A percentile compares a stretch with the other conserved stretches of the same genome.
phyloP scores from a whole-genome alignment of 192 early-diverging fungal species.

The Mortierella alpina region DNA sequence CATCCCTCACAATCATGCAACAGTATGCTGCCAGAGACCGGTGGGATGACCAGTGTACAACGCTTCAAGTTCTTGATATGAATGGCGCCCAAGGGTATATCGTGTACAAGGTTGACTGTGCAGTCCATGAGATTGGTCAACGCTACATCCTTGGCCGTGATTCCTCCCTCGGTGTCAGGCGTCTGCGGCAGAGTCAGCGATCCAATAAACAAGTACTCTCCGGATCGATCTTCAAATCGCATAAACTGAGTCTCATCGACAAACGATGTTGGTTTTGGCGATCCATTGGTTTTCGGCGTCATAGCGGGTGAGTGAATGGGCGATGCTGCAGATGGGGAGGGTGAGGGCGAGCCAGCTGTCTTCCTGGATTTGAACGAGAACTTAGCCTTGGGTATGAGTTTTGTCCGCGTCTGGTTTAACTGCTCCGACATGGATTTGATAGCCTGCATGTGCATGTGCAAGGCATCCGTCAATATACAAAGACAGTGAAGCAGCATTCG shows the following conservation, averaged over 20 bases:
- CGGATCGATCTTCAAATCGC: conserved; percentile 47
- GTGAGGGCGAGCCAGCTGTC: conserved; percentile 1
- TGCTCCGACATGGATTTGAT: conserved; percentile 58
- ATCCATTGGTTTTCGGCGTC: conserved; percentile 1
- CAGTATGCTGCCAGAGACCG: conserved; percentile 76
- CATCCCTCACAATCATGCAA: conserved; percentile 71
- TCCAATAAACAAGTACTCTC: conserved; percentile 49
- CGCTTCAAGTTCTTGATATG: conserved; percentile 75
- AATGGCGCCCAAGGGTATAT: conserved; percentile 70
- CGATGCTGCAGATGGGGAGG: not conserved
- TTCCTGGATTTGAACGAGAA: conserved; percentile 77
- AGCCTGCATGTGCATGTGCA: conserved; percentile 48
- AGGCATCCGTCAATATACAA: not conserved
- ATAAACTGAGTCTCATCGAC: conserved; percentile 40
- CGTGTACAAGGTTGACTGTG: conserved; percentile 71
- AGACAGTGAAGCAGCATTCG: not conserved
- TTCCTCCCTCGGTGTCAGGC: not conserved
- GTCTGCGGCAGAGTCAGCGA: conserved; percentile 12
- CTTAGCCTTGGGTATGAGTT: conserved; percentile 67
- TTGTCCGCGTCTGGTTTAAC: conserved; percentile 46
- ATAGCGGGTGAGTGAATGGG: not conserved
- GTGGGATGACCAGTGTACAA: conserved; percentile 70
- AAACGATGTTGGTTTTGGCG: not conserved
- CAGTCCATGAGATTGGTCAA: conserved; percentile 68
- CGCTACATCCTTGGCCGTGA: conserved; percentile 65